Base-by-base conservation (phyloP, 208 protist species). In the Acanthamoeba pearcei region DNA sequence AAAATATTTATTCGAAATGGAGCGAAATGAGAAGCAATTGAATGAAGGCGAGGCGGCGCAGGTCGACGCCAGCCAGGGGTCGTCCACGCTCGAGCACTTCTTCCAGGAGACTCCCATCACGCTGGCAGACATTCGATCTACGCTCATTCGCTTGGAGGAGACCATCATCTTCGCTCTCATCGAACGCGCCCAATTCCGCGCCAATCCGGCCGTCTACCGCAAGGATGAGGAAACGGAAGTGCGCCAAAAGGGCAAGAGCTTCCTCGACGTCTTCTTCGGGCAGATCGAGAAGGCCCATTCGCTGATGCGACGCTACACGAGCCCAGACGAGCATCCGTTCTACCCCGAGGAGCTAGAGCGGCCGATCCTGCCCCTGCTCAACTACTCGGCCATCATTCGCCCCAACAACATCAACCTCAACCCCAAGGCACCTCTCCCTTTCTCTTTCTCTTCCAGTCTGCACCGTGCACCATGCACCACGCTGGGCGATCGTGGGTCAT, bases 161-260 rank as follows among this genome's bases (percentile, higher is more conserved):
- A 97, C 97, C 17, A 97, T 97, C 35, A 97, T 97, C 62, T 97
- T 97, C 94, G 86, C 95, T 5, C 89, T 97, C 12, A 97, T 97
- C 64, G 97, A 97, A 93, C 92, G 97, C 83, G 95, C 97, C 29
- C 97, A 97, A 88, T 97, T 97, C 74, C n/a, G 74, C 19, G 51
- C 51, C 42, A 96, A 97, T 80, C 60, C 68, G 8, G 32, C 55
- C 3, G 94, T 96, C 24, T 96, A 96, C 96, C 17, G n/a, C 53
- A 38, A 66, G 53, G 60, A 60, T 29, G 62, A 66, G 29, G 35
- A 83, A n/a, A 51, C 13, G 12, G 51, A 15, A 17, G 55, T n/a
- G 62, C 19, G 15, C 2, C 35, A 53, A 22, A 82, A 88, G 29
- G 70, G 94, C 38, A 92, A 95, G 94, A 89, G 83, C 64, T 96